A percentile compares a stretch with the other conserved stretches of the same genome.
Conservation (phyloP, 2,329 filamentous ascomycete genomes). For the Onygenales sp. region DNA sequence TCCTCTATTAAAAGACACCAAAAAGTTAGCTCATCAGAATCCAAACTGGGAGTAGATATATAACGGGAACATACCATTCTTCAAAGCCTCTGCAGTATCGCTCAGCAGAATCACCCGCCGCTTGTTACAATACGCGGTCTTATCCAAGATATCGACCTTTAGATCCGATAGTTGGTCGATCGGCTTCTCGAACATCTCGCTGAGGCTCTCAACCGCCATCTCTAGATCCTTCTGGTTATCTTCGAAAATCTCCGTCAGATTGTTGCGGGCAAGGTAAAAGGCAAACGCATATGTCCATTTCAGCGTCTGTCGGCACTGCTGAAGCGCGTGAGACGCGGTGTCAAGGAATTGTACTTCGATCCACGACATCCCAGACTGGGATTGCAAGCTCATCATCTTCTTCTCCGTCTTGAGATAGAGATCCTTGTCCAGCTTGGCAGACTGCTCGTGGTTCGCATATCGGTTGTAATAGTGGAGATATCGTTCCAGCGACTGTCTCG, state of each 20-base stretch:
- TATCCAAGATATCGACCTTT: conserved; percentile 97
- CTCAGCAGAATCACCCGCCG: conserved; percentile 80
- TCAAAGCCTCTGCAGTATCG: conserved; percentile 86
- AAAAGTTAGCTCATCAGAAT: conserved; percentile 5
- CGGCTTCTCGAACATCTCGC: conserved; percentile 99
- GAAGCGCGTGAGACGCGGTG: conserved; percentile 82
- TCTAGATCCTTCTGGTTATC: conserved; percentile 98
- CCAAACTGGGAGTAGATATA: not conserved
- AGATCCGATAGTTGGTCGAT: conserved; percentile 74
- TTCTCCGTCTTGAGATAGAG: conserved; percentile 94
- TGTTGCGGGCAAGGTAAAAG: conserved; percentile 93
- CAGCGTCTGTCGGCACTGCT: conserved; percentile 93
- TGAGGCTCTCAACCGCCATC: conserved; percentile 90
- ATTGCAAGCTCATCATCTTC: conserved; percentile 97
- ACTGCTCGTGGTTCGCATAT: conserved; percentile 98
- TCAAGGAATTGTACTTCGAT: conserved; percentile 98
- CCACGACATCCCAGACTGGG: conserved; percentile 92
- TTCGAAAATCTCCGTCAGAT: conserved; percentile 93
- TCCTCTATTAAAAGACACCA: conserved; percentile 22
- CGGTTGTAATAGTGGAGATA: conserved; percentile 99
- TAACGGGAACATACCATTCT: conserved; percentile 55
- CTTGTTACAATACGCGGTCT: conserved; percentile 94
- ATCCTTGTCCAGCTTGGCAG: conserved; percentile 91
- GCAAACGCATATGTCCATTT: conserved; percentile 99
- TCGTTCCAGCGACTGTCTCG: conserved; percentile 81